Percentiles rank a stretch among this genome's conserved stretches.
phyloP scores from a whole-genome alignment of 2,329 filamentous ascomycete species.

The Ilyonectria sp. region DNA sequence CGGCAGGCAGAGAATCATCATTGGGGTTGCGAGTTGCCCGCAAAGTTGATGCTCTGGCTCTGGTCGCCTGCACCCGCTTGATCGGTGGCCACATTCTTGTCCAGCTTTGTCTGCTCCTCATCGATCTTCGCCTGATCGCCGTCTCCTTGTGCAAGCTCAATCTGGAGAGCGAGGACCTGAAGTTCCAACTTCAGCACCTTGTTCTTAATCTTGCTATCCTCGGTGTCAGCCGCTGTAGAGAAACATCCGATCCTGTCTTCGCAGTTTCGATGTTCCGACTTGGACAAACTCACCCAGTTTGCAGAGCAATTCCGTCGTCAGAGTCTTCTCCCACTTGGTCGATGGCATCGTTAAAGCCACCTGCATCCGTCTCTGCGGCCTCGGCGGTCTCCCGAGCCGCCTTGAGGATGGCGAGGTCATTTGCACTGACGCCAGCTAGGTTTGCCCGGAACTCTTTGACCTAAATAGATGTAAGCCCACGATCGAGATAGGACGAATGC shows the following conservation, averaged over 20 bases:
- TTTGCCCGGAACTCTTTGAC: conserved; percentile 45
- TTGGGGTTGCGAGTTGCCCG: conserved; percentile 23
- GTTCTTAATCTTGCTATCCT: conserved; percentile 68
- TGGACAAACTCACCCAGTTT: conserved; percentile 56
- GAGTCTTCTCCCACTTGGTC: conserved; percentile 59
- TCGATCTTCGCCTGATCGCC: conserved; percentile 61
- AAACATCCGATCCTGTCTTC: neutral
- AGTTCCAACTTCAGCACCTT: conserved; percentile 72
- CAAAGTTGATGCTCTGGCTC: conserved; percentile 56
- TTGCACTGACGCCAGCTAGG: conserved; percentile 61
- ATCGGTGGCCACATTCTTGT: conserved; percentile 65
- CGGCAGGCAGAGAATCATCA: neutral
- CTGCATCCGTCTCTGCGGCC: conserved; percentile 63
- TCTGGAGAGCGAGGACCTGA: conserved; percentile 65
- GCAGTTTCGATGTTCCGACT: neutral
- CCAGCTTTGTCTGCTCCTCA: conserved; percentile 65
- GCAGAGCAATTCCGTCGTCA: conserved; percentile 60
- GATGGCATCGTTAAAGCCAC: conserved; percentile 64
- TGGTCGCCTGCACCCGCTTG: conserved; percentile 51
- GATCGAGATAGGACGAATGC: neutral
- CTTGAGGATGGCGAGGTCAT: conserved; percentile 66
- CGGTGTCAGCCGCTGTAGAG: conserved; percentile 7
- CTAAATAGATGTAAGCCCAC: conserved; percentile 17
- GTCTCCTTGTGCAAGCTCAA: conserved; percentile 65
- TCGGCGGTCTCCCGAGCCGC: conserved; percentile 66